Evolutionary conservation across 495 filamentous ascomycete genomes (phyloP).

Genomic region (Aspergillus cavernicola): DNA sequence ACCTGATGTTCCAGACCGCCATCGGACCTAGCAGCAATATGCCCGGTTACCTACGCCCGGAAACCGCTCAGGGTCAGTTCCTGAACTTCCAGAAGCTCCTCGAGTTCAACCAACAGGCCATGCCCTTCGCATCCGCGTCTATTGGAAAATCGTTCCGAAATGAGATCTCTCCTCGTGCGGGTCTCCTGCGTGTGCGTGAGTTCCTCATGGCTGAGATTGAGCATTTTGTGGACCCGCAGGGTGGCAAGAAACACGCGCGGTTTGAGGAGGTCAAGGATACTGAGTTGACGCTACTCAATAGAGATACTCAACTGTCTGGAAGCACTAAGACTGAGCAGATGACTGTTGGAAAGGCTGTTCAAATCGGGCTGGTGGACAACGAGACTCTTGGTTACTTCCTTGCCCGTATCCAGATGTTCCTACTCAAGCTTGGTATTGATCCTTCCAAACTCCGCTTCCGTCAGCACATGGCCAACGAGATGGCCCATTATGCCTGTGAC

Average conservation of each 20-base stretch:
- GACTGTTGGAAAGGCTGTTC: constrained; percentile 69
- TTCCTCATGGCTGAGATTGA: constrained; percentile 76
- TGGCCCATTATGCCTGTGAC: constrained; percentile 81
- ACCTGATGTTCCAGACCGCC: constrained; percentile 72
- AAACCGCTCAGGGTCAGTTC: constrained; percentile 68
- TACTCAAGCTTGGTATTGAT: constrained; percentile 67
- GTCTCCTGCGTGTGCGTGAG: constrained; percentile 65
- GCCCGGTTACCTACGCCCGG: constrained; percentile 61
- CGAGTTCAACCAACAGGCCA: constrained; percentile 66
- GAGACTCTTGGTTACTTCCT: constrained; percentile 88
- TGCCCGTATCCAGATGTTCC: constrained; percentile 71
- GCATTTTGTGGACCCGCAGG: constrained; percentile 68
- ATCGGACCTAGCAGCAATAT: constrained; percentile 65
- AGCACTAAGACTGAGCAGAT: constrained; percentile 57
- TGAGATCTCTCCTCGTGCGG: constrained; percentile 66
- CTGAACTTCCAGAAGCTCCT: constrained; percentile 65
- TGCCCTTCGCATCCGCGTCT: constrained; percentile 71
- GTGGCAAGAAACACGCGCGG: constrained; percentile 65
- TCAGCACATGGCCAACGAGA: constrained; percentile 80
- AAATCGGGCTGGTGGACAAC: constrained; percentile 67
- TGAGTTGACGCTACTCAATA: constrained; percentile 63
- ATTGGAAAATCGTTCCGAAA: constrained; percentile 77
- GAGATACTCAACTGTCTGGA: constrained; percentile 66
- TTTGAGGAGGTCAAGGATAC: constrained; percentile 61
- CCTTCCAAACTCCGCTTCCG: constrained; percentile 72